A percentile compares a stretch with the other conserved stretches of the same genome.
These are phyloP conservation scores for Aspergillus carbonarius DNA, from an alignment of 2,329 filamentous ascomycete genomes.

Conservation along the genomic window DNA sequence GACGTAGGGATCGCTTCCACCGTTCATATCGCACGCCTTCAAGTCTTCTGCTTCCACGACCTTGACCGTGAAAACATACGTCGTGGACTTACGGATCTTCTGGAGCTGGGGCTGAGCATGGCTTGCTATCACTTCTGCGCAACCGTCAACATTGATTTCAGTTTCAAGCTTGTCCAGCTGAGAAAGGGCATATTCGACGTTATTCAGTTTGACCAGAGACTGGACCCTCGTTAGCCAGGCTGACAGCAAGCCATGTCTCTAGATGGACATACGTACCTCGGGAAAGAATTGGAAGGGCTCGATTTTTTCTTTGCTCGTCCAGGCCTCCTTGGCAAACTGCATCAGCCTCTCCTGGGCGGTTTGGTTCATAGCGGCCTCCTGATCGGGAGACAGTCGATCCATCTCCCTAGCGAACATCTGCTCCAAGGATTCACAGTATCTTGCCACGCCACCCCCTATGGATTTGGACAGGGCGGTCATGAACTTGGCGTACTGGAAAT, in stretches of 20 bases:
- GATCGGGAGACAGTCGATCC: conserved; percentile 85
- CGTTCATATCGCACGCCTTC: conserved; percentile 95
- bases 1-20: conserved; percentile 93
- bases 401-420: conserved; percentile 84
- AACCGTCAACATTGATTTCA: conserved; percentile 87
- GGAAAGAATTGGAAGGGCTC: conserved; percentile 97
- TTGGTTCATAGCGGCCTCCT: conserved; percentile 73
- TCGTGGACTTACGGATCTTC: conserved; percentile 68
- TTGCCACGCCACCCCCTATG: conserved; percentile 76
- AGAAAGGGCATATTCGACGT: conserved; percentile 90
- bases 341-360: conserved; percentile 90
- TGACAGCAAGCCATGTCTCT: neutral
- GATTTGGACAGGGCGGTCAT: conserved; percentile 91
- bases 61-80: conserved; percentile 98
- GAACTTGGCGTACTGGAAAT: conserved; percentile 90
- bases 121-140: conserved; percentile 75
- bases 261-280: conserved; percentile 59
- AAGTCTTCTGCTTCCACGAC: conserved; percentile 97
- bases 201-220: conserved; percentile 97
- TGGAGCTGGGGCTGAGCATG: conserved; percentile 71
- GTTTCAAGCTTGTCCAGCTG: conserved; percentile 88
- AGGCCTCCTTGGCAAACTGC: conserved; percentile 89
- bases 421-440: conserved; percentile 90
- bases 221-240: conserved; percentile 42
- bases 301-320: conserved; percentile 86